Evolutionary conservation across 2,329 filamentous ascomycete species (phyloP), one percentile per base, ranked within the genome.

Genomic region (Chrysosporium keratinophilum): DNA sequence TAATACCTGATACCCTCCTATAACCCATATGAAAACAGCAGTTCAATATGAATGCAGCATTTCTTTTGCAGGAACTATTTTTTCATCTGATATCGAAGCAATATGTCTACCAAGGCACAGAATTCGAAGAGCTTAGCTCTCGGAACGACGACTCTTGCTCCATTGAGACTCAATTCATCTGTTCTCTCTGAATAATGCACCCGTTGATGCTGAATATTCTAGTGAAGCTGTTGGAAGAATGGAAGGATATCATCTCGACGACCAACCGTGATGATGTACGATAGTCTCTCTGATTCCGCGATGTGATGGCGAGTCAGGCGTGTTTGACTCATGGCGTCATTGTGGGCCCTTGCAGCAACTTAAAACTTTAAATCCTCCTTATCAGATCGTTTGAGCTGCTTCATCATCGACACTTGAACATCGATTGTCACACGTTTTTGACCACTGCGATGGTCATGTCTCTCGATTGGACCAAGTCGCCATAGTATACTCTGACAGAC

Each of bases 191-290:
- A n/a, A n/a, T n/a, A n/a, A n/a, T n/a, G n/a, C n/a, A n/a, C n/a
- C n/a, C n/a, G n/a, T n/a, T n/a, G n/a, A n/a, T n/a, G n/a, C n/a
- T n/a, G n/a, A n/a, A n/a, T n/a, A n/a, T n/a, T n/a, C n/a, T n/a
- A n/a, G 47, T 76, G 48, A 61, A 63, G 56, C 56, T 76, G 14
- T 54, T 81, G 56, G 66, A 75, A 39, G 74, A 78, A 55, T 81
- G 78, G 78, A 72, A 74, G 59, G 65, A 69, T 2, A 60, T 76
- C 19, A 66, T 67, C n/a, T 60, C 53, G 6, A 69, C 67, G 15
- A 74, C 73, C 15, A 52, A 52, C 28, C 57, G 57, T 47, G 56
- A 59, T 50, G 56, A 57, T 44, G 56, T 56, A 23, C 9, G 41
- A 41, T 46, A 39, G 17, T 20, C 23, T 23, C 7, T 11, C 5